A percentile compares a stretch with the other conserved stretches of the same genome.
Conservation (phyloP, 1,139 yeast species). For the Suhomyces kunorum region DNA sequence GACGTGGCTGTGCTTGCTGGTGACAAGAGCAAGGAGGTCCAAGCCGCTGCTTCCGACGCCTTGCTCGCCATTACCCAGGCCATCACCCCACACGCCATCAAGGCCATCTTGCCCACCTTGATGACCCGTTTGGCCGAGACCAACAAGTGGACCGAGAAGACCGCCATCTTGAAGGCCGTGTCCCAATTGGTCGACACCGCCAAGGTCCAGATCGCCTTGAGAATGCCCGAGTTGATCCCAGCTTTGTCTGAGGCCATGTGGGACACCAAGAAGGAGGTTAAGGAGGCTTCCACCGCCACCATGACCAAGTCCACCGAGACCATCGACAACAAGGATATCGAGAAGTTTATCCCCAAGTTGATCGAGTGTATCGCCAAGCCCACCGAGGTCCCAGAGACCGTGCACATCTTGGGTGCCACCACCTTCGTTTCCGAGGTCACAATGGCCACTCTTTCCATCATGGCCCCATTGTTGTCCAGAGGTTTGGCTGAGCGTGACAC, state of each 20-base stretch:
- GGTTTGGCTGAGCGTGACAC: constrained; percentile 99
- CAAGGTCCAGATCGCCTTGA: constrained; percentile 91
- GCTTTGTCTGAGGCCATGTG: constrained; percentile 98
- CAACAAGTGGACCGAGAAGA: constrained; percentile 98
- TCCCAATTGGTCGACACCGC: constrained; percentile 91
- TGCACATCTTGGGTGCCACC: constrained; percentile 98
- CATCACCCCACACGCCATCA: constrained; percentile 90
- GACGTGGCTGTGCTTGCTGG: constrained; percentile 79
- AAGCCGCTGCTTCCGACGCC: constrained; percentile 70
- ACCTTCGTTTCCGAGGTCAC: constrained; percentile 99
- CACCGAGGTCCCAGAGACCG: constrained; percentile 97
- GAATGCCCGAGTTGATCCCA: constrained; percentile 99
- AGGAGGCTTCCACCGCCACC: constrained; percentile 93
- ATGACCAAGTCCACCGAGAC: constrained; percentile 96
- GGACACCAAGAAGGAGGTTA: constrained; percentile 99
- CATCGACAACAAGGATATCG: constrained; percentile 99
- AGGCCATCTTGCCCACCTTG: constrained; percentile 83
- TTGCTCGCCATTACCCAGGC: constrained; percentile 75
- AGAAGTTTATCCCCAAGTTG: constrained; percentile 96
- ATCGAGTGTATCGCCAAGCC: constrained; percentile 97
- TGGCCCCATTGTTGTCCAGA: constrained; percentile 98
- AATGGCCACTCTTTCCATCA: constrained; percentile 98
- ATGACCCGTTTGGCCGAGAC: constrained; percentile 68
- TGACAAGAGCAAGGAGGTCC: constrained; percentile 78
- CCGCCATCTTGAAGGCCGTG: constrained; percentile 81